phyloP scores from a whole-genome alignment of 257 asterid genomes.

The Solanum pennellii region DNA sequence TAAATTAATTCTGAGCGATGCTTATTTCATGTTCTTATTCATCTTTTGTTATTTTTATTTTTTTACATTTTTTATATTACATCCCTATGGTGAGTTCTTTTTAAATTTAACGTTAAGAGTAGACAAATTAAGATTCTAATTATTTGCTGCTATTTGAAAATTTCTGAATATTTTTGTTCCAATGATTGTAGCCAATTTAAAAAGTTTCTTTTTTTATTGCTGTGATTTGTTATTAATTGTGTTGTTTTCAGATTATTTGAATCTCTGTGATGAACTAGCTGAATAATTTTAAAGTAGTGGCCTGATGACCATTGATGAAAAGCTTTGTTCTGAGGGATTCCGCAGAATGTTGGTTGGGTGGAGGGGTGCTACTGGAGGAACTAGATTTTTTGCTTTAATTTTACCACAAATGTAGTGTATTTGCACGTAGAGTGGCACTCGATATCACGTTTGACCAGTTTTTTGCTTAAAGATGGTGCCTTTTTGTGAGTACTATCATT shows the following conservation, averaged over 20 bases:
- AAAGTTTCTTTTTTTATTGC: neutral
- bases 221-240: neutral
- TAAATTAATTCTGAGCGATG: neutral
- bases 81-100: neutral
- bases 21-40: neutral
- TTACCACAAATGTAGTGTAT: neutral
- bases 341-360: neutral
- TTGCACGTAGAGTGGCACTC: neutral
- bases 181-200: neutral
- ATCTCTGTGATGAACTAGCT: neutral
- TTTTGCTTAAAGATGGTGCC: neutral
- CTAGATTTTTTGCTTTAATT: neutral
- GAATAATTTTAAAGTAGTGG: neutral
- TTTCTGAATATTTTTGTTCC: neutral
- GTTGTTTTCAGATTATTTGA: neutral
- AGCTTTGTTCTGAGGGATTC: neutral
- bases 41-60: neutral
- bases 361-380: accelerated
- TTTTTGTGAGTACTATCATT: neutral
- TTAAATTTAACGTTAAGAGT: neutral
- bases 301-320: neutral
- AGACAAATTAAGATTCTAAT: neutral
- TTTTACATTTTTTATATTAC: neutral
- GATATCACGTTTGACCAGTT: neutral
- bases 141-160: neutral